A percentile compares a stretch with the other conserved stretches of the same genome.
These are phyloP conservation scores for Cucurbita pepo DNA, from an alignment of 306 rosid species.

Conservation along the genomic window DNA sequence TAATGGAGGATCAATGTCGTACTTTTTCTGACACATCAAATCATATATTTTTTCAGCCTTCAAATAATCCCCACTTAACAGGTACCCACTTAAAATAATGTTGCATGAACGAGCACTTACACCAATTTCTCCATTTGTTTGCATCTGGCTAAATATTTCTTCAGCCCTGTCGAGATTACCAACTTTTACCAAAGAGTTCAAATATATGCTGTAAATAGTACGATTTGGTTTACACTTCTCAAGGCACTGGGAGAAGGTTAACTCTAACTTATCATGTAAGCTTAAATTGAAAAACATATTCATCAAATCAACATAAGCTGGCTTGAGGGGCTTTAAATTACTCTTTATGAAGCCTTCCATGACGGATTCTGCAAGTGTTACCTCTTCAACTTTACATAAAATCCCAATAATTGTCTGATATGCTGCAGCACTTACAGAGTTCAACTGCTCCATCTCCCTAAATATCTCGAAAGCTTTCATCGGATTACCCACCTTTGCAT, in stretches of 20 bases:
- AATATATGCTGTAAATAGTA: slow-evolving; percentile 50
- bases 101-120: slow-evolving; percentile 68
- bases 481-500: slow-evolving; percentile 53
- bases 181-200: slow-evolving; percentile 72
- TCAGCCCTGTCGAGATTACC: slow-evolving; percentile 62
- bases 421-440: slow-evolving; percentile 34
- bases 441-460: slow-evolving; percentile 52
- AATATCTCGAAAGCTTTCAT: slow-evolving; percentile 50
- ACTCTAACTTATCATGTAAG: slow-evolving; percentile 52
- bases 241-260: slow-evolving; percentile 49
- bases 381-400: slow-evolving; percentile 53
- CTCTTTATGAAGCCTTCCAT: slow-evolving; percentile 48
- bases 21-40: slow-evolving; percentile 65
- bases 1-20: slow-evolving; percentile 42
- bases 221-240: slow-evolving; percentile 63
- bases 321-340: slow-evolving; percentile 53
- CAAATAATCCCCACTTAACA: slow-evolving; percentile 38
- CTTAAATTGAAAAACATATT: slow-evolving; percentile 57
- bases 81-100: slow-evolving; percentile 62
- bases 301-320: slow-evolving; percentile 50
- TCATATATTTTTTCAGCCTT: slow-evolving; percentile 67
- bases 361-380: slow-evolving; percentile 58
- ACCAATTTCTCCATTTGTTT: slow-evolving; percentile 35
- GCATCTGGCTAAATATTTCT: slow-evolving; percentile 52
- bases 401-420: slow-evolving; percentile 59